Conservation (phyloP, 345 rosid species). For the Pistacia vera region DNA sequence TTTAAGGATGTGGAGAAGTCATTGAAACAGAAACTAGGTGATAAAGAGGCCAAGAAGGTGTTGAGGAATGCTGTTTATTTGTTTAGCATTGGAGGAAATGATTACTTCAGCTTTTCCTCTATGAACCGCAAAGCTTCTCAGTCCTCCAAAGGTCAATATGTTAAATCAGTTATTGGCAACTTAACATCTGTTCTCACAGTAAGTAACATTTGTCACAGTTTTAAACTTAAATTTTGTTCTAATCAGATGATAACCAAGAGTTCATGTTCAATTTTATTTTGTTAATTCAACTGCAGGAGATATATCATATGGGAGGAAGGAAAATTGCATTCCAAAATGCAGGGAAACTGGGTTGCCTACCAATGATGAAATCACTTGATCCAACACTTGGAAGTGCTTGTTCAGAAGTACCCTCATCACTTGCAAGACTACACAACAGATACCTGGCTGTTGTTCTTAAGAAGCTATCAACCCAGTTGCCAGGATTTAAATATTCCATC, state of each 20-base stretch:
- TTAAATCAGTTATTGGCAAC: neutral
- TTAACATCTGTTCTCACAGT: neutral
- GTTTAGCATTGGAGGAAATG: constrained; percentile 33
- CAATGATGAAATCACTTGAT: constrained; percentile 15
- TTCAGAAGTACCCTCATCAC: constrained; percentile 15
- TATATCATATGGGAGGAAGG: constrained; percentile 36
- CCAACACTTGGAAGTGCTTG: constrained; percentile 15
- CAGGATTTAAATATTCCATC: constrained; percentile 34
- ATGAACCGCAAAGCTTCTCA: neutral
- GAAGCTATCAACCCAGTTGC: neutral
- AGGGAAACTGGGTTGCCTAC: constrained; percentile 45
- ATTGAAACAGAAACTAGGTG: neutral
- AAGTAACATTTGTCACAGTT: neutral
- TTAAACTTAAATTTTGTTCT: neutral
- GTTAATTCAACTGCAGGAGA: constrained; percentile 12
- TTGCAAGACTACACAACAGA: constrained; percentile 34
- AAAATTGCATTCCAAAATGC: constrained; percentile 29
- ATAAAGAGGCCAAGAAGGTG: neutral
- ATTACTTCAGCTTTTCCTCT: constrained; percentile 14
- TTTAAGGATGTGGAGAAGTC: neutral
- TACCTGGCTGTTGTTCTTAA: neutral
- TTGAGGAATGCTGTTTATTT: constrained; percentile 26
- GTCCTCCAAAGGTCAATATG: neutral
- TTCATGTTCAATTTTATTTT: neutral
- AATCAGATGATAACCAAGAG: neutral